Base-by-base conservation (phyloP, 108 stramenopile species). In the Skeletonema potamos region DNA sequence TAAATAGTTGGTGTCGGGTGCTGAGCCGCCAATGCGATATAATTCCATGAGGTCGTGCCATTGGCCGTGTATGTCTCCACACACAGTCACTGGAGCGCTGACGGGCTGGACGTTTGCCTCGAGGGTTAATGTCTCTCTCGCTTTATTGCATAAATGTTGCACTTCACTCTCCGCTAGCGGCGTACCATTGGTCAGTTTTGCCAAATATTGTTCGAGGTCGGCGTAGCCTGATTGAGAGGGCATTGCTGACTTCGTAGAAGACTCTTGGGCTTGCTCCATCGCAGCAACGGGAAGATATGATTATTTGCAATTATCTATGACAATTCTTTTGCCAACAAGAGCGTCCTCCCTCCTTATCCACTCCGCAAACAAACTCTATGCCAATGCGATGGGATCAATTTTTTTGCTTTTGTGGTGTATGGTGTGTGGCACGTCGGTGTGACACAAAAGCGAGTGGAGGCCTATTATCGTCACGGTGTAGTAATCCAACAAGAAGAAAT, bases 1-100 rank as follows among this genome's bases (percentile, higher is more conserved):
- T 36, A 99, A 73, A 79, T 99, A 99, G 75, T 99, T 99, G 6
- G 97, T 98, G 71, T 96, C 95, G 7, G 97, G 97, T 8, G 96
- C 90, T 70, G 89, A 86, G 12, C 98, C 98, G 22, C 97, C 97
- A 64, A 97, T 96, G 17, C 88, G 85, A 68, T 90, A 97, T 41
- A 97, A 81, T 69, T 97, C 95, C 87, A 94, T 91, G 32, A 97
- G 86, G 76, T 97, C 97, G 80, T 97, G 92, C 84, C 91, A 96
- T 82, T 97, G 95, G 6, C 96, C 93, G 46, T 95, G 94, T 41
- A 95, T 95, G 62, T 95, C 95, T 13, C 94, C 88, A 55, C 95
- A 91, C n/a, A 96, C 92, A 15, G 94, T 97, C 39, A 97, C 96
- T 27, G 94, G 96, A 18, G 96, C 91, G n/a, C 80, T 82, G 27